These are phyloP conservation scores for Phialocephala subalpina DNA, from an alignment of 2,329 filamentous ascomycete species.

Conservation along the genomic window DNA sequence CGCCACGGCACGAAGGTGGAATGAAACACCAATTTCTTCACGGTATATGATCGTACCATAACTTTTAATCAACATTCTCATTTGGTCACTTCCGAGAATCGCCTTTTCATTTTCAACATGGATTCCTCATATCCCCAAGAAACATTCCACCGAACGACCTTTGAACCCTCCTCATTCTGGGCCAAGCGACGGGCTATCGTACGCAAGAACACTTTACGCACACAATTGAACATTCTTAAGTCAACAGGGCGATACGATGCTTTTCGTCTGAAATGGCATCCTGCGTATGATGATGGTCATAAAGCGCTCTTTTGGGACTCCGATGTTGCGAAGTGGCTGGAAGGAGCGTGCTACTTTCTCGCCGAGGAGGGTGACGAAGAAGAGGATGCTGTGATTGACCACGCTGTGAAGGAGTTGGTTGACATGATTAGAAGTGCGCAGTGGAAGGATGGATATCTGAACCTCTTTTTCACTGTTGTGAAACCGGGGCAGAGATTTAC, in stretches of 20 bases:
- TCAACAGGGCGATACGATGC: conserved; percentile 63
- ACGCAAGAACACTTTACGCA: conserved; percentile 53
- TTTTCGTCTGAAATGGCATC: conserved; percentile 65
- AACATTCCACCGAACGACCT: conserved; percentile 46
- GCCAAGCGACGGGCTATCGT: conserved; percentile 49
- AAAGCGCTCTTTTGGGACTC: conserved; percentile 63
- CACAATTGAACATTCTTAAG: conserved; percentile 62
- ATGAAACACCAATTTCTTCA: too few species aligned
- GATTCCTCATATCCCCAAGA: conserved; percentile 48
- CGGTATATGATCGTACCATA: too few species aligned
- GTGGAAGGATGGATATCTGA: conserved; percentile 67
- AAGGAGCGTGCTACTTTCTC: conserved; percentile 66
- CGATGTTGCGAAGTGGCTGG: conserved; percentile 67
- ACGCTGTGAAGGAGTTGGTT: conserved; percentile 61
- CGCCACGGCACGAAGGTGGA: too few species aligned
- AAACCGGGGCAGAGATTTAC: conserved; percentile 62
- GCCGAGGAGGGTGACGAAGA: conserved; percentile 50
- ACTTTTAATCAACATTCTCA: not conserved
- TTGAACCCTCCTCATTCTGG: conserved; percentile 45
- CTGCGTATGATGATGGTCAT: conserved; percentile 54
- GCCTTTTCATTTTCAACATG: not conserved
- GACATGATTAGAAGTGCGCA: conserved; percentile 64
- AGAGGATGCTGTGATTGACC: conserved; percentile 48
- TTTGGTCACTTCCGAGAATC: not conserved
- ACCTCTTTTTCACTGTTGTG: conserved; percentile 68